A percentile compares a stretch with the other conserved stretches of the same genome.
These are phyloP conservation scores for Monosporascus cannonballus DNA, from an alignment of 2,329 filamentous ascomycete species.

Conservation along the genomic window DNA sequence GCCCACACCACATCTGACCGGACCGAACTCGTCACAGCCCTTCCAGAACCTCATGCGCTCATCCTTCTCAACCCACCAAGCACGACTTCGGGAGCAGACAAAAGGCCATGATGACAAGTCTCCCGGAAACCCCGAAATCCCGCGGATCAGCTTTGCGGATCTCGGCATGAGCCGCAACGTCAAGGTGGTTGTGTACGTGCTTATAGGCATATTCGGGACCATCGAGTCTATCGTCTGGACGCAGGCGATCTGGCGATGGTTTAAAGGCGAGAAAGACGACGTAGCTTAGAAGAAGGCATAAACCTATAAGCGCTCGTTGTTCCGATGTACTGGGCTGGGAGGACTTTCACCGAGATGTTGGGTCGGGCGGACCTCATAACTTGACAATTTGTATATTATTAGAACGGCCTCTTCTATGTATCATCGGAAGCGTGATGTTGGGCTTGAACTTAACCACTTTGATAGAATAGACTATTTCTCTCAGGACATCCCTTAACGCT, in stretches of 20 bases:
- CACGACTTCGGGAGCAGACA: neutral
- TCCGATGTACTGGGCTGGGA: no score
- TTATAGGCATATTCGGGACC: slow-evolving; percentile 24
- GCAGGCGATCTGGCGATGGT: slow-evolving; percentile 21
- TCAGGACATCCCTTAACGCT: no score
- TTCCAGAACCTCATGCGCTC: neutral
- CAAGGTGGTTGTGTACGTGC: slow-evolving; percentile 19
- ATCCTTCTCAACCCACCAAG: neutral
- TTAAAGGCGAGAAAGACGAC: slow-evolving; percentile 1
- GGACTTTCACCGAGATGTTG: no score
- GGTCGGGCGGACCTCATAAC: no score
- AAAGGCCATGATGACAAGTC: neutral
- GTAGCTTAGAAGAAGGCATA: neutral
- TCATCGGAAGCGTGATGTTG: no score
- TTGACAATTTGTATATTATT: no score
- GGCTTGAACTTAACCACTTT: no score
- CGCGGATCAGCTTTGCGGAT: slow-evolving; percentile 19
- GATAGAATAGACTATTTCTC: no score
- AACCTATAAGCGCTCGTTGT: neutral
- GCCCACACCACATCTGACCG: neutral
- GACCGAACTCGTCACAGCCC: neutral
- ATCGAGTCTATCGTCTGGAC: slow-evolving; percentile 29
- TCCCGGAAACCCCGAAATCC: slow-evolving; percentile 9
- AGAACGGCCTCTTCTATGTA: no score
- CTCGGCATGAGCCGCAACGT: slow-evolving; percentile 23